These are phyloP conservation scores for Thermothelomyces thermophilus DNA, from an alignment of 2,329 filamentous ascomycete species.

Conservation along the genomic window DNA sequence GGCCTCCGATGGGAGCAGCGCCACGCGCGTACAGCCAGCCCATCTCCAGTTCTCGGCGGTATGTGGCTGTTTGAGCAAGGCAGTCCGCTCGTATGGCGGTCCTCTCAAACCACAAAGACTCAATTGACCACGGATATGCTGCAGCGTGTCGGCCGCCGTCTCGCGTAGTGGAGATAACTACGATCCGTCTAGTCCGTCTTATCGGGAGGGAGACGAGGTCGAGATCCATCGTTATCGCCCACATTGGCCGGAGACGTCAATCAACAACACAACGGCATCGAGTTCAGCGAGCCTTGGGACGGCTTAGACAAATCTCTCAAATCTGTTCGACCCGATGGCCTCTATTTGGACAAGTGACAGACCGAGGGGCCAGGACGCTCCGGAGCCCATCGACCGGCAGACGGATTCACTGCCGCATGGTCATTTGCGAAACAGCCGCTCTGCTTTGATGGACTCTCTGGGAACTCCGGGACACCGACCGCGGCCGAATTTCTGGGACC, in stretches of 20 bases:
- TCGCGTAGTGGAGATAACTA: neutral
- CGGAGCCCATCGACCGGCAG: too few relatives aligned
- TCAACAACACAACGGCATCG: too few relatives aligned
- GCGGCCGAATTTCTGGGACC: neutral
- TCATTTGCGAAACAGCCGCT: neutral
- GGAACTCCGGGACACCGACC: too few relatives aligned
- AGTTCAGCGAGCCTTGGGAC: too few relatives aligned
- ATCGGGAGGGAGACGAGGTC: neutral
- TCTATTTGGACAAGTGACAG: too few relatives aligned
- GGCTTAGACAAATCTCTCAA: too few relatives aligned
- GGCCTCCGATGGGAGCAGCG: neutral
- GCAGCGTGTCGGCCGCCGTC: neutral
- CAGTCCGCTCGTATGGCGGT: neutral
- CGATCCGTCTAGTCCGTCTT: neutral
- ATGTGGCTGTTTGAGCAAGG: neutral
- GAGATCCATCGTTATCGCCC: too few relatives aligned
- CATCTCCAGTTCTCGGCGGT: neutral
- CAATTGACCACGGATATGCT: neutral
- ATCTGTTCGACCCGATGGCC: too few relatives aligned
- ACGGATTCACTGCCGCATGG: too few relatives aligned
- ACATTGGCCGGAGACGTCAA: too few relatives aligned
- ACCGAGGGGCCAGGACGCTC: too few relatives aligned
- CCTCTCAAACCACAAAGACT: neutral
- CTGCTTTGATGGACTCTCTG: too few relatives aligned
- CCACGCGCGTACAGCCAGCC: neutral